Evolutionary conservation across 495 filamentous ascomycete genomes (phyloP).

Genomic region (Aspergillus olivimuriae): DNA sequence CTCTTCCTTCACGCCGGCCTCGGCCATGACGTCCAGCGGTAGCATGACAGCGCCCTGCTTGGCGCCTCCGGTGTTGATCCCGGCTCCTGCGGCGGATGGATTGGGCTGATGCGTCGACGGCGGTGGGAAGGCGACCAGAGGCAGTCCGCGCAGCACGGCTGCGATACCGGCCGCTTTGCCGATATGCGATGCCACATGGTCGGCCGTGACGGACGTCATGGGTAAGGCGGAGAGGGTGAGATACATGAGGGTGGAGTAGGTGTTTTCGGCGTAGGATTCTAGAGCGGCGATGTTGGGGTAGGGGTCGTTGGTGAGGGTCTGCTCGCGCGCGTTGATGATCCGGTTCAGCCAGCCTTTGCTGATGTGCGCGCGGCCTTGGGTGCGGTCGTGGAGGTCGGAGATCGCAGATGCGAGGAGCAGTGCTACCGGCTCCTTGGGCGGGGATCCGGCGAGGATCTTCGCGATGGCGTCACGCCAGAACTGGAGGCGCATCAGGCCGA

Average conservation of each 20-base stretch:
- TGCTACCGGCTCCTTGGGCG: constrained; percentile 87
- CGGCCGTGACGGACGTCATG: constrained; percentile 71
- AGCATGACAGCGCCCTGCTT: constrained; percentile 65
- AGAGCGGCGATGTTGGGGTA: constrained; percentile 66
- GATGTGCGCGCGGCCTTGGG: constrained; percentile 48
- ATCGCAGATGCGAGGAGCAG: constrained; percentile 71
- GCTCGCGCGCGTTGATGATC: constrained; percentile 71
- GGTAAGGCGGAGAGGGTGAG: constrained; percentile 72
- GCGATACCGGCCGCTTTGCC: constrained; percentile 89
- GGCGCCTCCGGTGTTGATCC: constrained; percentile 27
- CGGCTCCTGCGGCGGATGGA: constrained; percentile 20
- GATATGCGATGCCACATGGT: constrained; percentile 89
- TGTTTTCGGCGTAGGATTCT: constrained; percentile 87
- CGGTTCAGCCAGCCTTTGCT: constrained; percentile 78
- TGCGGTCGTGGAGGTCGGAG: constrained; percentile 49
- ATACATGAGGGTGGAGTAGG: constrained; percentile 91
- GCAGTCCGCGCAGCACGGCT: constrained; percentile 75
- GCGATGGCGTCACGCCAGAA: constrained; percentile 87
- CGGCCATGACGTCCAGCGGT: constrained; percentile 85
- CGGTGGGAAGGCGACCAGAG: constrained; percentile 72
- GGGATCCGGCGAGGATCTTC: constrained; percentile 62
- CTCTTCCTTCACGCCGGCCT: constrained; percentile 72
- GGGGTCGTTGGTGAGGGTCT: constrained; percentile 76
- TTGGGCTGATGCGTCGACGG: constrained; percentile 51
- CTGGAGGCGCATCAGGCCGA: constrained; percentile 82